Evolutionary conservation across 495 filamentous ascomycete genomes (phyloP).

Genomic region (Penicillium coprophilum): DNA sequence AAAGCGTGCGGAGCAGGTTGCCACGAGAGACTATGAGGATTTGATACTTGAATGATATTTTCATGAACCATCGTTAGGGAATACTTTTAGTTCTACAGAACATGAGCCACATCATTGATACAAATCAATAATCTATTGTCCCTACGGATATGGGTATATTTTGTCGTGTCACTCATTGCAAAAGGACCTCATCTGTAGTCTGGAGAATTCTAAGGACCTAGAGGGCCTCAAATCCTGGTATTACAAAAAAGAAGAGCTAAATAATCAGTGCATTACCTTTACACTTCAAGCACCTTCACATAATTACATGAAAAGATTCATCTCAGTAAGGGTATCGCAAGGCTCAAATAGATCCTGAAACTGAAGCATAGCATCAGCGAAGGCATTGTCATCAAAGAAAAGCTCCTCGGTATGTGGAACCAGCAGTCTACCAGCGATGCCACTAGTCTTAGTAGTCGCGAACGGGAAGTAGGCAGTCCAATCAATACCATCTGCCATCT

Average conservation of each 20-base stretch:
- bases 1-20: constrained; percentile 24
- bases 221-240: too few species aligned
- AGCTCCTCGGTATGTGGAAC: constrained; percentile 17
- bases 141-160: too few species aligned
- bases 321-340: constrained; percentile 11
- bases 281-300: neutral
- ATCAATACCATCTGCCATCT: constrained; percentile 22
- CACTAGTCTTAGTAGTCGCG: constrained; percentile 26
- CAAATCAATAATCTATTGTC: too few species aligned
- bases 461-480: constrained; percentile 33
- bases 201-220: too few species aligned
- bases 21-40: constrained; percentile 19
- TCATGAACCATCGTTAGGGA: neutral
- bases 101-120: neutral
- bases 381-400: constrained; percentile 17
- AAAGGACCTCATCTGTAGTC: too few species aligned
- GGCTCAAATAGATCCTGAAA: constrained; percentile 17
- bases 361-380: constrained; percentile 15
- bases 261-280: too few species aligned
- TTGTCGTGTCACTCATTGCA: too few species aligned
- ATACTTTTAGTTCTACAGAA: neutral
- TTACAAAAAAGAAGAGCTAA: too few species aligned
- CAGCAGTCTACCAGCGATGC: constrained; percentile 20
- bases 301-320: constrained; percentile 13
- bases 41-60: constrained; percentile 18